A percentile compares a stretch with the other conserved stretches of the same genome.
Evolutionary conservation across 1,139 yeast genomes (phyloP).

Genomic region (Diutina siamensis): DNA sequence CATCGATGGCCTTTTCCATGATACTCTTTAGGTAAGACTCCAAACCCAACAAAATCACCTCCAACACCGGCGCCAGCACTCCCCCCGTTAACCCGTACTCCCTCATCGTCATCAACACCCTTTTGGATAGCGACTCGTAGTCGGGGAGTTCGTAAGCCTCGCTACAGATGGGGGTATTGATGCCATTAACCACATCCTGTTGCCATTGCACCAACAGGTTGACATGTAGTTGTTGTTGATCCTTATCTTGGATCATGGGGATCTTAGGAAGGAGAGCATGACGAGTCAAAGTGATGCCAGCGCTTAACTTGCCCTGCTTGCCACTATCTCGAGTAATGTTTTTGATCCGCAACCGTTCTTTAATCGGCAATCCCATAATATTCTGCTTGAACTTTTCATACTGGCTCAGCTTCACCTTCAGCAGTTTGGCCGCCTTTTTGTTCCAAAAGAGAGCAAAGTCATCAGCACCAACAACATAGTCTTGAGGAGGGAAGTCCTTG

Average conservation of each 20-base stretch:
- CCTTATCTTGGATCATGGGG: constrained; percentile 63
- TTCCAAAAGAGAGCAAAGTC: constrained; percentile 52
- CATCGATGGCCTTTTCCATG: constrained; percentile 65
- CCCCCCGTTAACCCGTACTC: constrained; percentile 89
- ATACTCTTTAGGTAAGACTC: constrained; percentile 70
- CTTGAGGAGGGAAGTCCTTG: constrained; percentile 27
- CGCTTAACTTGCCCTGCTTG: constrained; percentile 61
- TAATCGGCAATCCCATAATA: constrained; percentile 74
- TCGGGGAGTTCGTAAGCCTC: constrained; percentile 83
- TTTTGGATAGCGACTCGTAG: constrained; percentile 49
- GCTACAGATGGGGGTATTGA: constrained; percentile 70
- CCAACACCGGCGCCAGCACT: constrained; percentile 60
- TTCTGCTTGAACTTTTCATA: constrained; percentile 76
- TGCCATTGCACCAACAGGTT: constrained; percentile 74
- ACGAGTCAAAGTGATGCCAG: constrained; percentile 71
- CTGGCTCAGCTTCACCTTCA: constrained; percentile 45
- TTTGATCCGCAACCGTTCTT: constrained; percentile 78
- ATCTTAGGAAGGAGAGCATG: constrained; percentile 80
- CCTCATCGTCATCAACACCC: constrained; percentile 76
- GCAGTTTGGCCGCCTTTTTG: constrained; percentile 30
- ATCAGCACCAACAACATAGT: constrained; percentile 10
- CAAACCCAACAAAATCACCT: constrained; percentile 65
- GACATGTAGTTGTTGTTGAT: constrained; percentile 35
- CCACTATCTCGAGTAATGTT: constrained; percentile 75
- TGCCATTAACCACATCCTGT: constrained; percentile 85